Evolutionary conservation across 257 asterid genomes (phyloP), one percentile per base, ranked within the genome.

Genomic region (Mentha longifolia): DNA sequence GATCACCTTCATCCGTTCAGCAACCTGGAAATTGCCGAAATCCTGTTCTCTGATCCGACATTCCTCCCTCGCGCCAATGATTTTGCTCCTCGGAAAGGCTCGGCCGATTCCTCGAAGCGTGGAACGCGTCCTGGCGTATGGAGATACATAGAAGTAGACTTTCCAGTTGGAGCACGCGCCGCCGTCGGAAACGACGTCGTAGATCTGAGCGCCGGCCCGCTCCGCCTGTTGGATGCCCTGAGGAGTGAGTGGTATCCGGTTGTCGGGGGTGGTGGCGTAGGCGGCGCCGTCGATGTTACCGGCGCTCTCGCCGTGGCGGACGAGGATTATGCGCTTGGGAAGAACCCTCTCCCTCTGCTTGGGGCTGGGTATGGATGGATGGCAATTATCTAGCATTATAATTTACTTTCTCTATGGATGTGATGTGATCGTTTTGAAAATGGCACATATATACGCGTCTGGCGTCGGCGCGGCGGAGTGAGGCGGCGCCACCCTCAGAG

Each of bases 261-360:
- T 77, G 80, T 92, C 98, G 0, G 98, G 98, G 55, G 90, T 92
- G 63, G 84, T 61, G 67, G 83, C 3, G 81, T 92, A 92, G 45
- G 96, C 86, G 0, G 74, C 42, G 20, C 87, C 96, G 80, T 92
- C 92, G 9, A 79, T 84, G 80, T 92, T 92, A 0, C 97, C 97
- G 70, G 88, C 87, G 80, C 97, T 86, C 80, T 92, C 95, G 76
- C 97, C 98, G 77, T 92, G 98, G 19, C 98, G 98, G 70, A 92
- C 86, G 17, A 92, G 86, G 30, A 92, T 87, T 76, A 92, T 92
- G 50, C 98, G 89, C 81, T 92, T 92, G 0, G 98, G 98, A 14
- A 88, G 85, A 52, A 39, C 49, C 61, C 85, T 73, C 17, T 22
- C 71, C 22, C 58, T 47, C 31, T 35, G 71, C n/a, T 52, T 70